Evolutionary conservation across 139 green algal genomes (phyloP).

Genomic region (Yamagishiella unicocca): DNA sequence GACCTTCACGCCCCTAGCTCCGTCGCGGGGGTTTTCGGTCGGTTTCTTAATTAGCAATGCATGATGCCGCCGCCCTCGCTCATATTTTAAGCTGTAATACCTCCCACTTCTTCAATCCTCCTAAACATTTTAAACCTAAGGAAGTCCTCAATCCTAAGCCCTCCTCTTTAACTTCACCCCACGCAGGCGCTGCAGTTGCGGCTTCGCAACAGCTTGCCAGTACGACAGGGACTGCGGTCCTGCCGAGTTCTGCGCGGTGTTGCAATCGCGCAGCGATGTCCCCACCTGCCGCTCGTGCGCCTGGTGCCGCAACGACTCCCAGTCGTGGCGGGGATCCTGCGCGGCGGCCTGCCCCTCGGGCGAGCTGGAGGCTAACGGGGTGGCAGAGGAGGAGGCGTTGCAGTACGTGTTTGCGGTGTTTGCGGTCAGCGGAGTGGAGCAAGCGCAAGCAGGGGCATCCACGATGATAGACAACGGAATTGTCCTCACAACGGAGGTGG

Average conservation of each 20-base stretch:
- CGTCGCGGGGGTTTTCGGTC: no score
- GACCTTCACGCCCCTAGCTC: no score
- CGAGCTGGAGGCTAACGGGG: neutral
- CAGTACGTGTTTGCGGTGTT: conserved; percentile 8
- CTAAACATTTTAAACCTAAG: no score
- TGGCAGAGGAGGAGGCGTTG: neutral
- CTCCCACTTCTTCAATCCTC: no score
- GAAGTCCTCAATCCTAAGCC: neutral
- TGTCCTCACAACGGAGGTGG: no score
- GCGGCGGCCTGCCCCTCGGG: neutral
- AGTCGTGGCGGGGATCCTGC: conserved; percentile 14
- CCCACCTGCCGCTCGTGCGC: conserved; percentile 20
- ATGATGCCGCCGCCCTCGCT: no score
- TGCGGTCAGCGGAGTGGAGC: no score
- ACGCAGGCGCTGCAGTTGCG: conserved; percentile 8
- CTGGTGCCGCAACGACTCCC: neutral
- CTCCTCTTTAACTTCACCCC: no score
- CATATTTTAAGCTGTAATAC: no score
- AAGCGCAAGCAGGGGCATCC: no score
- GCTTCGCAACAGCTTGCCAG: neutral
- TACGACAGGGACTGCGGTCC: neutral
- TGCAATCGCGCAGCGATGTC: neutral
- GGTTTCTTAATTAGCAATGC: no score
- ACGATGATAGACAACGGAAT: no score
- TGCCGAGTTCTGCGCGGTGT: conserved; percentile 25